phyloP scores from a whole-genome alignment of 495 filamentous ascomycete species.

The Xylaria telfairii region DNA sequence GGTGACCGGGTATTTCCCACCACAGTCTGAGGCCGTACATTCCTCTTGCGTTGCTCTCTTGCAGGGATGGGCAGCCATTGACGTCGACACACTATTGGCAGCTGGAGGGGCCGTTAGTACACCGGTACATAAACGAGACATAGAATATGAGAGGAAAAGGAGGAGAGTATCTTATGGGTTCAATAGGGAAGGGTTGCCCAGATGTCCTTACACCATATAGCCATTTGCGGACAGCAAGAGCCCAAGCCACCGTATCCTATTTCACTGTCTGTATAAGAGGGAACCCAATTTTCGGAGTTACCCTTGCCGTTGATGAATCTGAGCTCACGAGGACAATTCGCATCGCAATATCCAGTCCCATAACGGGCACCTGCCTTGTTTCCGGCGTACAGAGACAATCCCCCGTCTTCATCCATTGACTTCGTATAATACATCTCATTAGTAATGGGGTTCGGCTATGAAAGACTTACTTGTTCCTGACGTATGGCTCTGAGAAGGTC shows the following conservation, averaged over 20 bases:
- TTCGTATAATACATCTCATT: not conserved
- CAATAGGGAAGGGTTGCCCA: too few species aligned
- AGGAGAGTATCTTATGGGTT: not conserved
- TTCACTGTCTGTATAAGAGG: not conserved
- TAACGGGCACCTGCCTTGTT: conserved; percentile 52
- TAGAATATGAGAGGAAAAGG: not conserved
- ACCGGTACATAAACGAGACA: not conserved
- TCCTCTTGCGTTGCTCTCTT: not conserved
- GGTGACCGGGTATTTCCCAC: not conserved
- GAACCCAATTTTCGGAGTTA: not conserved
- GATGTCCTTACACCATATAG: not conserved
- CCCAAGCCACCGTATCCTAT: not conserved
- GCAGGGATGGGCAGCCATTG: not conserved
- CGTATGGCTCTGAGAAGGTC: not conserved
- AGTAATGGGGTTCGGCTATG: not conserved
- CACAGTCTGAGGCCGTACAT: not conserved
- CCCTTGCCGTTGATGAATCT: conserved; percentile 51
- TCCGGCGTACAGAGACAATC: not conserved
- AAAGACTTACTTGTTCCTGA: not conserved
- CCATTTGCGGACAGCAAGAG: not conserved
- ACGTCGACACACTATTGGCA: not conserved
- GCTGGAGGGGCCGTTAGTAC: not conserved
- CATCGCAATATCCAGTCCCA: conserved; percentile 60
- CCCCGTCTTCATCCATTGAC: conserved; percentile 3
- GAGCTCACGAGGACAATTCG: conserved; percentile 57